Evolutionary conservation across 805 yeast species (phyloP), one percentile per base, ranked within the genome.

Genomic region (Candida taoyuanica): DNA sequence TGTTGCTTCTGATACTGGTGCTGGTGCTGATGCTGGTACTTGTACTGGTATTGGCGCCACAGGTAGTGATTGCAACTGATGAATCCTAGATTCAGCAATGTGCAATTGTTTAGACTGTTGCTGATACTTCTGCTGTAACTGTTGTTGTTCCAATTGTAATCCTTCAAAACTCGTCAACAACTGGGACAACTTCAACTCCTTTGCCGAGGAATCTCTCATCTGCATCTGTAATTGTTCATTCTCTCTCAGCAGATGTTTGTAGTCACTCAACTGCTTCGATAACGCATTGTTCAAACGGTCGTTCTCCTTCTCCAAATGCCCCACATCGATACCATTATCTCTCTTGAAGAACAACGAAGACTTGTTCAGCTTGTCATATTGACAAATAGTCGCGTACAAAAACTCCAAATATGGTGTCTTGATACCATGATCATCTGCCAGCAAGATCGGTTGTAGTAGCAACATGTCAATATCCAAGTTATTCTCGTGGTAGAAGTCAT

Each of bases 331-430:
- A 17, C 34, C 38, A 17, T 44, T 46, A 34, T 34, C 46, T 49
- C 49, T 58, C 48, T 45, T 58, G 47, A 49, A 55, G 45, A 41
- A 42, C 15, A 45, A 48, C 28, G 45, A 59, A 17, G 34, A 26
- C 5, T 40, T 48, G 44, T 64, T 63, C 37, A 56, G 44, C 32
- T 60, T 44, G 18, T 64, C 70, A 37, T 67, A 71, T 56, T 83
- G 89, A 46, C 85, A 78, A 67, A 83, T 65, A 37, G 79, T 73
- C 3, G 95, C 87, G 57, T 86, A 89, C 40, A 86, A 64, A 50
- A 85, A 85, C 63, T 89, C 97, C 58, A 89, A 68, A 58, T 89
- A 89, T 2, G 97, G 96, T 1, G 96, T 86, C 57, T 83, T 81
- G 38, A 87, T 79, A 34, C 82, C 80, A 55, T 76, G 75, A 56